A percentile compares a stretch with the other conserved stretches of the same genome.
Conservation (phyloP, 495 filamentous ascomycete species). For the Xylaria palmicola region DNA sequence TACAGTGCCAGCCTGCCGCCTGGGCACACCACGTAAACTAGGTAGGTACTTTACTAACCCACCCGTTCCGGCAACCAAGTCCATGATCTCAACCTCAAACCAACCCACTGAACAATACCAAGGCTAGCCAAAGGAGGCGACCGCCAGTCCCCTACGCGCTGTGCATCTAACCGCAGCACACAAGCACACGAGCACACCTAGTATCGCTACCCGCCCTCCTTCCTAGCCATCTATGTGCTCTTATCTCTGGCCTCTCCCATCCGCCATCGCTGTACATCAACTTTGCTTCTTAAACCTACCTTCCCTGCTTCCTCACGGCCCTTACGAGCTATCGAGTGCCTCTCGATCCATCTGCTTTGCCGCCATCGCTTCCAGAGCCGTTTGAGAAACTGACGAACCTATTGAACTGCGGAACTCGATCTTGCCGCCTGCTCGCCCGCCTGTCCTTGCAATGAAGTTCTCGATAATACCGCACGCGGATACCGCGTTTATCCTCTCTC, state of each 20-base stretch:
- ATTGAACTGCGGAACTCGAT: background rate
- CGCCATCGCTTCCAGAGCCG: background rate
- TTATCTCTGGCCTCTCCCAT: background rate
- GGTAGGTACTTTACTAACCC: background rate
- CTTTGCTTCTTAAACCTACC: background rate
- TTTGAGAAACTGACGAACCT: too few species aligned
- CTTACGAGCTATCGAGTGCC: background rate
- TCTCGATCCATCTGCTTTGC: background rate
- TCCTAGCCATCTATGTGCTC: background rate
- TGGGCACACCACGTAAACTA: too few species aligned
- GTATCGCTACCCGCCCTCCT: background rate
- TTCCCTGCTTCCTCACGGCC: background rate
- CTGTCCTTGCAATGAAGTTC: slow-evolving; percentile 21
- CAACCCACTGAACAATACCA: background rate
- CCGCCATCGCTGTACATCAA: background rate
- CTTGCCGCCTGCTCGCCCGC: background rate
- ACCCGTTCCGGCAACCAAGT: slow-evolving; percentile 7
- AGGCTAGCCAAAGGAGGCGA: background rate
- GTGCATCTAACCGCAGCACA: background rate
- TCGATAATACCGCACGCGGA: slow-evolving; percentile 28
- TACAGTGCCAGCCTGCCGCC: too few species aligned
- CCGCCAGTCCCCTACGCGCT: background rate
- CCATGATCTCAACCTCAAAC: too few species aligned
- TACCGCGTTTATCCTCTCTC: slow-evolving; percentile 36
- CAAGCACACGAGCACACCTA: background rate